Base-by-base conservation (phyloP, 2,329 filamentous ascomycete species). In the Celoporthe dispersa region DNA sequence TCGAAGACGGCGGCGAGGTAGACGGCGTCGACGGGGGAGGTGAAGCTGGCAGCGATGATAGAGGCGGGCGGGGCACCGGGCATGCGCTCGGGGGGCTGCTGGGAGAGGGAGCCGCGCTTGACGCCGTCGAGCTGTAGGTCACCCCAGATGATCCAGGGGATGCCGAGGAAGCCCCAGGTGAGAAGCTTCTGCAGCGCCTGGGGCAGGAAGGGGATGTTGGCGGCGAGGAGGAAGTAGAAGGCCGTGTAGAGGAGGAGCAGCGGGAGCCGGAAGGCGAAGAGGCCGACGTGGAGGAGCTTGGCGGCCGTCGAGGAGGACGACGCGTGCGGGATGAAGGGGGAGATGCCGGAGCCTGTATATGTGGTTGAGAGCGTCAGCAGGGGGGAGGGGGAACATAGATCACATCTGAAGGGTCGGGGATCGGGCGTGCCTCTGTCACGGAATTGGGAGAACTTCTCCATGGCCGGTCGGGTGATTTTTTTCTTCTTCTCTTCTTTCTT, bases 81-180 rank as follows among this genome's bases (percentile, higher is more conserved):
- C 25, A 98, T 88, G 55, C 93, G 89, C 71, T 90, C 85, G 69
- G 86, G 83, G 53, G 92, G 90, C 75, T 94, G 90, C 76, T 91
- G 90, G 62, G 92, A 90, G 41, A 97, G 85, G 35, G 92, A 94
- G 82, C 96, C 96, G 82, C 94, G 93, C 81, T 93, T 94, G 67
- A 99, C 96, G 70, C 95, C 95, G 79, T 99, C 96, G 74, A 99
- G 93, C 80, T 98, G 95, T n/a, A 99, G 84, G 81, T 99, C 96
- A 69, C 98, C 91, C 95, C 95, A 98, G 94, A 94, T 98, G 70
- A 99, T 93, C 37, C 96, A 95, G 0, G 94, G 94, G 70, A 97
- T 92, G 51, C 90, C 92, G 75, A 99, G 88, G 74, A 98, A 88
- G 71, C 90, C 87, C 95, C 96, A 98, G 67, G 98, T 83, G 64